Evolutionary conservation across 805 yeast genomes (phyloP).

Genomic region (Saturnispora gosingensis): DNA sequence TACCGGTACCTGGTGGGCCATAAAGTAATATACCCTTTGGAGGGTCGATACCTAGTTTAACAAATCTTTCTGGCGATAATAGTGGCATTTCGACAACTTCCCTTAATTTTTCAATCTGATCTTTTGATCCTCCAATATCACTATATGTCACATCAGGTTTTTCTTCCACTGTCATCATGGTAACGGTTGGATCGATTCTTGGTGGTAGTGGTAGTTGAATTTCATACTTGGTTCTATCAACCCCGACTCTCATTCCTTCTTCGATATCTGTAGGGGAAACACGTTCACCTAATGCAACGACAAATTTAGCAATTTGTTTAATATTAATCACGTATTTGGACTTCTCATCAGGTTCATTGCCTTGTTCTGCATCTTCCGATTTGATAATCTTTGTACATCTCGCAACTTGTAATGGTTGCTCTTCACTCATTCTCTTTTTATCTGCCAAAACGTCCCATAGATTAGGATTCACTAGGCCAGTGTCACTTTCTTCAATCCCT

Average conservation of each 20-base stretch:
- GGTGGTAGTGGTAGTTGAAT: conserved; percentile 97
- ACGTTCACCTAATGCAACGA: conserved; percentile 91
- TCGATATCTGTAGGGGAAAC: conserved; percentile 98
- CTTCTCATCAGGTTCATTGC: conserved; percentile 51
- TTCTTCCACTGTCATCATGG: conserved; percentile 99
- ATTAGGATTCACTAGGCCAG: conserved; percentile 96
- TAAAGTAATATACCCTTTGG: conserved; percentile 95
- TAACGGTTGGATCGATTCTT: conserved; percentile 92
- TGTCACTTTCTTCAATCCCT: conserved; percentile 90
- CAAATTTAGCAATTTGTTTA: conserved; percentile 97
- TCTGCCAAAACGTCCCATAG: conserved; percentile 98
- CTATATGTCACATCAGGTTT: conserved; percentile 98
- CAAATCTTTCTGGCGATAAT: conserved; percentile 93
- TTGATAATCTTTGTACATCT: conserved; percentile 96
- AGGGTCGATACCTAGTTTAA: conserved; percentile 94
- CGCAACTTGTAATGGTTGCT: conserved; percentile 96
- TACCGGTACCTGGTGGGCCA: conserved; percentile 99
- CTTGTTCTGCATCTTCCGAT: conserved; percentile 34
- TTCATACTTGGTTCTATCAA: conserved; percentile 93
- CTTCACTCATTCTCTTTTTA: conserved; percentile 83
- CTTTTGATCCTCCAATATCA: conserved; percentile 98
- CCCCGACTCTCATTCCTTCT: conserved; percentile 99
- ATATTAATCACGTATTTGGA: conserved; percentile 91
- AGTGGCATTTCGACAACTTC: conserved; percentile 94
- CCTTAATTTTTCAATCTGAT: conserved; percentile 91